A percentile compares a stretch with the other conserved stretches of the same genome.
phyloP scores from a whole-genome alignment of 2,329 filamentous ascomycete genomes.

The Aureobasidium sp. region DNA sequence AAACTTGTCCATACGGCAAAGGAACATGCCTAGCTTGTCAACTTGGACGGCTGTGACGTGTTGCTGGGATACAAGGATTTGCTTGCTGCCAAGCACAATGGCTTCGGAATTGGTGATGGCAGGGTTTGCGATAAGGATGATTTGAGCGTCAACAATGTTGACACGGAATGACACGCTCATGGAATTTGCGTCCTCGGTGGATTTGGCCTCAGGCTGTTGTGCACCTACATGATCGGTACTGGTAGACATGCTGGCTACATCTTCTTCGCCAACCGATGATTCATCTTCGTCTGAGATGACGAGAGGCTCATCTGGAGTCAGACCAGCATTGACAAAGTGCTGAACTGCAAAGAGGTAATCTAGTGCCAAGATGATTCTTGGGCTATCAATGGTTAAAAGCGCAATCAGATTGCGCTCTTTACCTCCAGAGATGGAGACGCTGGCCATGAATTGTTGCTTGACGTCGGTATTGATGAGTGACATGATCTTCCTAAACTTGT shows the following conservation, averaged over 20 bases:
- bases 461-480: conserved; percentile 89
- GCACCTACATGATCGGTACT: conserved; percentile 22
- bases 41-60: conserved; percentile 91
- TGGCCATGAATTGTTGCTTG: conserved; percentile 95
- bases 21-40: conserved; percentile 92
- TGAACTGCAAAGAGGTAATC: conserved; percentile 93
- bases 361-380: conserved; percentile 85
- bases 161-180: conserved; percentile 82
- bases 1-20: conserved; percentile 97
- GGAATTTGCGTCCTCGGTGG: conserved; percentile 36
- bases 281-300: conserved; percentile 54
- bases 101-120: conserved; percentile 85
- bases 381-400: conserved; percentile 90
- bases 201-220: conserved; percentile 22
- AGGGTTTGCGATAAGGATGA: conserved; percentile 94
- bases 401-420: conserved; percentile 75
- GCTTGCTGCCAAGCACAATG: conserved; percentile 89
- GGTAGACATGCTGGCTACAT: conserved; percentile 40
- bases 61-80: conserved; percentile 86
- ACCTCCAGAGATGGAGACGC: conserved; percentile 83
- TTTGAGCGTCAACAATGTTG: conserved; percentile 91
- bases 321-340: conserved; percentile 67
- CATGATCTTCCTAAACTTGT: conserved; percentile 98
- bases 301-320: conserved; percentile 49
- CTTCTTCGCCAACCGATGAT: conserved; percentile 36